Evolutionary conservation across 345 rosid species (phyloP).

Genomic region (Salix arbutifolia): DNA sequence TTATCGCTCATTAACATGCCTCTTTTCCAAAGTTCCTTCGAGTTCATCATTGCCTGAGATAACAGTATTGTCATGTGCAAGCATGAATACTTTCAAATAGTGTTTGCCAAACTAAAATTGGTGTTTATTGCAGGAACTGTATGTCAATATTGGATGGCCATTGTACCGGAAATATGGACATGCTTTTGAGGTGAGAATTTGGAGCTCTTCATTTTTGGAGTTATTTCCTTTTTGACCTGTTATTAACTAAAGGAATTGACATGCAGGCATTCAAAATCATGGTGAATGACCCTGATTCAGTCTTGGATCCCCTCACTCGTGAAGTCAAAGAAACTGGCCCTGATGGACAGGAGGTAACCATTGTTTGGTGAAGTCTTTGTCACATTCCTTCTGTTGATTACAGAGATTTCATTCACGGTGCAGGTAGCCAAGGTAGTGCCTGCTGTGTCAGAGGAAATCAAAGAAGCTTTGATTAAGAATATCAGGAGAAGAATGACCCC

Average conservation of each 20-base stretch:
- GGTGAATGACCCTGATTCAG: slow-evolving; percentile 86
- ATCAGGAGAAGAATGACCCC: slow-evolving; percentile 97
- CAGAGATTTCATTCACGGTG: slow-evolving; percentile 9
- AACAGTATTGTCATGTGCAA: slow-evolving; percentile 1
- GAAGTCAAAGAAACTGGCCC: slow-evolving; percentile 84
- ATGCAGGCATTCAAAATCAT: slow-evolving; percentile 86
- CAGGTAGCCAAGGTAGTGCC: slow-evolving; percentile 79
- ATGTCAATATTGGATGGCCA: slow-evolving; percentile 88
- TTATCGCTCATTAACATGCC: neutral
- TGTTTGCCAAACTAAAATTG: slow-evolving; percentile 5
- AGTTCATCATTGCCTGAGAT: neutral
- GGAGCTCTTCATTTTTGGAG: neutral
- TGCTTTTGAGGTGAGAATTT: slow-evolving; percentile 81
- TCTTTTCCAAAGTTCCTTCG: neutral
- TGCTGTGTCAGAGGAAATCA: slow-evolving; percentile 81
- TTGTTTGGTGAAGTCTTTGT: slow-evolving; percentile 1
- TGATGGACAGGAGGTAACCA: slow-evolving; percentile 80
- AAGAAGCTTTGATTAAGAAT: slow-evolving; percentile 77
- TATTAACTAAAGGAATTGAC: neutral
- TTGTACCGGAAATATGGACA: slow-evolving; percentile 85
- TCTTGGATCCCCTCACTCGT: slow-evolving; percentile 67
- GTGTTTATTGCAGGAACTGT: slow-evolving; percentile 58
- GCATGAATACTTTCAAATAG: neutral
- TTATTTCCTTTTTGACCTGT: neutral
- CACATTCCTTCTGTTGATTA: neutral